Base-by-base conservation (phyloP, 345 rosid genomes). In the Populus pruinosa region DNA sequence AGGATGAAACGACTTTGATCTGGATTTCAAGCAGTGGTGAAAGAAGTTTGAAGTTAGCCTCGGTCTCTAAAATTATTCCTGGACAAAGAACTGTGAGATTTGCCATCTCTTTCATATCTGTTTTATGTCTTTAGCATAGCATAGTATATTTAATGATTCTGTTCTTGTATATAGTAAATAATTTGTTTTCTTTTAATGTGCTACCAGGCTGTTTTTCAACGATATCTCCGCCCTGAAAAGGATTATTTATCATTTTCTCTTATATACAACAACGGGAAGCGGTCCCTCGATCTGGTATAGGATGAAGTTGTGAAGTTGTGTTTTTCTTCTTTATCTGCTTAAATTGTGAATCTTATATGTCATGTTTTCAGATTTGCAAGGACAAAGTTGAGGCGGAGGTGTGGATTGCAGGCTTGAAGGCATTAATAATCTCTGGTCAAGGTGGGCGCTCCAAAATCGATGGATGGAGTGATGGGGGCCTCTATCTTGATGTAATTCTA, bases 201-300 rank as follows among this genome's bases (percentile, higher is more conserved):
- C 79, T 77, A 14, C 66, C 92, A 93, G 99, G 93, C 93, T 80
- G 93, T 92, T 82, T 93, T 95, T 79, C 97, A 88, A 79, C 89
- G 96, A 62, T 90, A 90, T 75, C 91, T 88, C 65, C 89, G 87
- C 68, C 99, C 97, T 14, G 94, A 91, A 76, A 92, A 93, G 83
- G 99, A 91, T 76, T 92, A 93, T 88, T 88, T 91, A 69, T 95
- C 98, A 66, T 92, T 95, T 85, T 95, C 97, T 71, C 97, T 95
- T 69, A 71, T 93, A 73, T 93, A 91, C 90, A 88, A 93, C 81
- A 87, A 89, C 85, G 90, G 90, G 78, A 93, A 92, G 86, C 85
- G 91, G 73, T 91, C 98, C 31, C 97, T 93, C 84, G 97, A 95
- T 90, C 92, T 93, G 99, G 99, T 93, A 85, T 23, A 94, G 91